A percentile compares a stretch with the other conserved stretches of the same genome.
phyloP scores from a whole-genome alignment of 768 basidiomycete species.

The Coprinopsis cinerea region DNA sequence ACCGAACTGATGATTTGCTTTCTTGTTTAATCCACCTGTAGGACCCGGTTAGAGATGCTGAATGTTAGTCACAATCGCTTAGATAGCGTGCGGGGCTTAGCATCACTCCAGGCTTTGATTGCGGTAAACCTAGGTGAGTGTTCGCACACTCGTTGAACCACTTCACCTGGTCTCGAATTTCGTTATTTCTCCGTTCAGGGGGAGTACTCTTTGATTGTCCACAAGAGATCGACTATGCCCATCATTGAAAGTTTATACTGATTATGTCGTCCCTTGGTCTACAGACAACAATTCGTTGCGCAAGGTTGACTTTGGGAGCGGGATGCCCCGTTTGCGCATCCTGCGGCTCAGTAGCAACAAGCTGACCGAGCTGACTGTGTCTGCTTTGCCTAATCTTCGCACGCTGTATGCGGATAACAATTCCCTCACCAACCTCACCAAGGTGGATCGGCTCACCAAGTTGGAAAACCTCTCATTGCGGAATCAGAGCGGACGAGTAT shows the following conservation, averaged over 20 bases:
- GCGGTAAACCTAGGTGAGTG: constrained; percentile 81
- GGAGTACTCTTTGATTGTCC: too few species aligned
- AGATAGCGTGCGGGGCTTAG: constrained; percentile 51
- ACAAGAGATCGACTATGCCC: too few species aligned
- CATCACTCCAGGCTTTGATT: constrained; percentile 53
- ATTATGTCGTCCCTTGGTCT: constrained; percentile 2
- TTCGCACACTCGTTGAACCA: neutral
- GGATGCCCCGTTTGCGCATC: constrained; percentile 70
- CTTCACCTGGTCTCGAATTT: neutral
- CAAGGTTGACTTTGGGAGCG: constrained; percentile 44
- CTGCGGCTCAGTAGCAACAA: constrained; percentile 83
- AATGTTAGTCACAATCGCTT: constrained; percentile 77
- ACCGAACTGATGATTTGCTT: constrained; percentile 6
- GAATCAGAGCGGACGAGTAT: constrained; percentile 71
- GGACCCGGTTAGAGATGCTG: constrained; percentile 71
- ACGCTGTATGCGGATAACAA: constrained; percentile 95
- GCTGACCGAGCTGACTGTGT: constrained; percentile 58
- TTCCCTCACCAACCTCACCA: constrained; percentile 42
- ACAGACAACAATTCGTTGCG: constrained; percentile 70
- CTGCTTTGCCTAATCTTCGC: constrained; percentile 62
- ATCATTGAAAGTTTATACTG: too few species aligned
- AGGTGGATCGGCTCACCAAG: constrained; percentile 53
- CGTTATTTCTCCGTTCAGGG: neutral
- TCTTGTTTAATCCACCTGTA: constrained; percentile 18
- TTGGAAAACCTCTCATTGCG: constrained; percentile 90